Evolutionary conservation across 2,329 filamentous ascomycete species (phyloP), one percentile per base, ranked within the genome.

Genomic region (Magnaporthiopsis incrustans): DNA sequence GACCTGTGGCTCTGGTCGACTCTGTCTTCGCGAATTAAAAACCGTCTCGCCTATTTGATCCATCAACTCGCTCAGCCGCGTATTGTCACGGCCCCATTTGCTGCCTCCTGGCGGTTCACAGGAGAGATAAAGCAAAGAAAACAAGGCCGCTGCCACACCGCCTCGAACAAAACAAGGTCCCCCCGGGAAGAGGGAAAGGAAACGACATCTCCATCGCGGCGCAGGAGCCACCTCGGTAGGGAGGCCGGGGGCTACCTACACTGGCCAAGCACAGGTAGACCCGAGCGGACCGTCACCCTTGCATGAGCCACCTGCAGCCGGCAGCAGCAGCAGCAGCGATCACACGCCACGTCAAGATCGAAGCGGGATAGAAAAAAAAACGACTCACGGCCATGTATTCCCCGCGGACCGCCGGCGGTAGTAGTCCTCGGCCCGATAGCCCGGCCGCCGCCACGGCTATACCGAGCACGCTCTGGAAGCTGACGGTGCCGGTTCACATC

Each of bases 401-500:
- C 44, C 44, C 44, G 22, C 44, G 44, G 44, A 22, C 18, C 18
- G 44, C 18, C 44, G 44, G 44, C 15, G 44, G 15, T 18, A 15
- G 44, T 18, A 53, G 44, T 53, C 44, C 44, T 22, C 44, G 44
- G 44, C 44, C 64, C 65, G 18, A 33, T 60, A 53, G 27, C 56
- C 6, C 57, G 38, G 25, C 25, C 50, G 12, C 58, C 62, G 26
- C 66, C 65, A 63, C 65, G 64, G 63, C 69, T 56, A 73, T 80
- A 65, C 72, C 82, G 14, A 78, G 82, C 68, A 73, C 78, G 50
- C 81, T 86, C 66, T 87, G 84, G 84, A 74, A 74, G 67, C 76
- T 82, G 65, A 78, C 79, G 64, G 76, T 86, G 65, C 83, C 84
- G 11, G 73, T 87, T 60, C 74, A 79, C 73, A 82, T 87, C 69